A percentile compares a stretch with the other conserved stretches of the same genome.
Evolutionary conservation across 345 rosid species (phyloP).

Genomic region (Eucalyptus marginata): DNA sequence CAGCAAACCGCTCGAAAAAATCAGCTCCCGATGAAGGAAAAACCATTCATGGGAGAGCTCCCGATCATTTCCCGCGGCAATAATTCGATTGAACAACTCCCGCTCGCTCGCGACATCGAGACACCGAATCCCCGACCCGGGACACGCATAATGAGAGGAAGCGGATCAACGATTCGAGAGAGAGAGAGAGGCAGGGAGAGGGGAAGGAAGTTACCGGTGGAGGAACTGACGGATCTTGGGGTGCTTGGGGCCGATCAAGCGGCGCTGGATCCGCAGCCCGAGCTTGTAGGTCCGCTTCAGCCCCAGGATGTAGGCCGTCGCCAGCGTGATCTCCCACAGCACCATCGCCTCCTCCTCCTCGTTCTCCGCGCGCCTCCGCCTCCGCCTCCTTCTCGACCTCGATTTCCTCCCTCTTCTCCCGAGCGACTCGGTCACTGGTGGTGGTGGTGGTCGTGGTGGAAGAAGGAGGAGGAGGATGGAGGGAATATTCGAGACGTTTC

Average conservation of each 20-base stretch:
- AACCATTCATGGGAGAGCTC: no score
- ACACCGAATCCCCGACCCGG: background rate
- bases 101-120: background rate
- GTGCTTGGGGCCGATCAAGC: slow-evolving; percentile 38
- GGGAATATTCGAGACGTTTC: background rate
- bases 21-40: background rate
- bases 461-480: background rate
- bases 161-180: background rate
- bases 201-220: slow-evolving; percentile 28
- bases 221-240: slow-evolving; percentile 51
- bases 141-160: background rate
- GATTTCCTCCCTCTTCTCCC: background rate
- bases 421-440: background rate
- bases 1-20: background rate
- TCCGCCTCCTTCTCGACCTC: background rate
- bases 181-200: no score
- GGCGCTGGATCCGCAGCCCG: slow-evolving; percentile 61
- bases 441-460: background rate
- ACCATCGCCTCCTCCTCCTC: slow-evolving; percentile 24
- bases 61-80: background rate
- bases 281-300: slow-evolving; percentile 68
- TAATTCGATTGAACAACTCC: background rate
- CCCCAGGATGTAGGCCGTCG: slow-evolving; percentile 81
- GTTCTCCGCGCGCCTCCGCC: background rate
- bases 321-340: slow-evolving; percentile 86